Conservation (phyloP, 208 protist genomes). For the Acanthamoeba divionensis region DNA sequence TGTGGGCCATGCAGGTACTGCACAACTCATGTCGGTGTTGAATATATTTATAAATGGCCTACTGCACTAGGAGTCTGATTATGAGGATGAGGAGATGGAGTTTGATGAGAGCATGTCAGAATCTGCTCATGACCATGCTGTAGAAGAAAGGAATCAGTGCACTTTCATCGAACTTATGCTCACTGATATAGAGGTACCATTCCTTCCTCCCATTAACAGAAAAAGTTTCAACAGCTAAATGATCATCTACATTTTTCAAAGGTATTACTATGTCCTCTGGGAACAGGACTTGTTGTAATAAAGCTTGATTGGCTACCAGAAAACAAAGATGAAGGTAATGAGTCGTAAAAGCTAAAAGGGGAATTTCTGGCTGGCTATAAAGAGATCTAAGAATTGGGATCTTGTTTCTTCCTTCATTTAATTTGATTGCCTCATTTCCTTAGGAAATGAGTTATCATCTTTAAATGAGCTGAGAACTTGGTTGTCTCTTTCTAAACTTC, state of each 20-base stretch:
- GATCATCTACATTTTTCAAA: neutral
- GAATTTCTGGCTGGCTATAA: neutral
- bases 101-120: too few relatives aligned
- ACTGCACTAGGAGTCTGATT: too few relatives aligned
- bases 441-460: neutral
- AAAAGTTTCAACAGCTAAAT: too few relatives aligned
- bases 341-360: neutral
- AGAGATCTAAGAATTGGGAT: neutral
- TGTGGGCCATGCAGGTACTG: neutral
- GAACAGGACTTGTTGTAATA: neutral
- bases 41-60: too few relatives aligned
- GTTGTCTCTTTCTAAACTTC: constrained; percentile 31
- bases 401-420: neutral
- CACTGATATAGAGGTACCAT: too few relatives aligned
- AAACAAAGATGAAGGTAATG: too few relatives aligned
- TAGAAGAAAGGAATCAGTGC: too few relatives aligned
- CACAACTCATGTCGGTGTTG: too few relatives aligned
- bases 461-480: constrained; percentile 34
- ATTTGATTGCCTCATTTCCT: neutral
- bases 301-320: constrained; percentile 19
- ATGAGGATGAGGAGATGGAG: too few relatives aligned
- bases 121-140: too few relatives aligned
- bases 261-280: neutral
- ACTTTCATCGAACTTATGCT: too few relatives aligned
- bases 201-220: too few relatives aligned